phyloP scores from a whole-genome alignment of 140 eudicot species.

The Erigeron philadelphicus region DNA sequence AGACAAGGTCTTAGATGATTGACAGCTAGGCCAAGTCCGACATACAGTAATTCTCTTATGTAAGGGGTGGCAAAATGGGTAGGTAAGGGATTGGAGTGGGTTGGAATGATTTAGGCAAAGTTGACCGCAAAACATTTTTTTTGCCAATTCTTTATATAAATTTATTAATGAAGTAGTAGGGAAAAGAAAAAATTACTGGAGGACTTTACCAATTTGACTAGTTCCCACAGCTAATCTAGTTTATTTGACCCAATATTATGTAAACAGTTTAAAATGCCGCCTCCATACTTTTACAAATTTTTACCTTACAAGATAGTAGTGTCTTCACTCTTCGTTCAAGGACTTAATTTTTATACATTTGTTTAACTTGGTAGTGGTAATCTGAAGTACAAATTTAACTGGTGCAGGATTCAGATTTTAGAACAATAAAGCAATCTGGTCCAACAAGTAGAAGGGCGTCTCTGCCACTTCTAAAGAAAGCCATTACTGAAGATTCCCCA shows the following conservation, averaged over 20 bases:
- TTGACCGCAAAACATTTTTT: neutral
- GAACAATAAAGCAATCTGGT: constrained; percentile 46
- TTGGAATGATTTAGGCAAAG: neutral
- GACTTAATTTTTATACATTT: constrained; percentile 9
- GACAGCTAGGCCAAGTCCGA: neutral
- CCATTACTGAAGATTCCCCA: constrained; percentile 26
- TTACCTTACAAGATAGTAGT: neutral
- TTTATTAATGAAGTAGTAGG: no score
- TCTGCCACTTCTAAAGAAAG: constrained; percentile 48
- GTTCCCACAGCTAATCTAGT: no score
- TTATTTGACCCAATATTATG: neutral
- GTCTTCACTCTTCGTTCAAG: neutral
- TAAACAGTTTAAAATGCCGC: no score
- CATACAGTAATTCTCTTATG: neutral
- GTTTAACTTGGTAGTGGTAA: neutral
- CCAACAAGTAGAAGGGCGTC: constrained; percentile 67
- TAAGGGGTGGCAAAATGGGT: neutral
- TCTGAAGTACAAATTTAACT: constrained; percentile 21
- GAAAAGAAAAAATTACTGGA: no score
- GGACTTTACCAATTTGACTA: no score
- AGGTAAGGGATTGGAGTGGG: neutral
- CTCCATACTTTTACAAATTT: neutral
- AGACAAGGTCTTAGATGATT: neutral
- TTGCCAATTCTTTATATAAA: neutral
- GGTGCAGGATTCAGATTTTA: constrained; percentile 52